Conservation (phyloP, 257 asterid species). For the Penstemon newberryi region DNA sequence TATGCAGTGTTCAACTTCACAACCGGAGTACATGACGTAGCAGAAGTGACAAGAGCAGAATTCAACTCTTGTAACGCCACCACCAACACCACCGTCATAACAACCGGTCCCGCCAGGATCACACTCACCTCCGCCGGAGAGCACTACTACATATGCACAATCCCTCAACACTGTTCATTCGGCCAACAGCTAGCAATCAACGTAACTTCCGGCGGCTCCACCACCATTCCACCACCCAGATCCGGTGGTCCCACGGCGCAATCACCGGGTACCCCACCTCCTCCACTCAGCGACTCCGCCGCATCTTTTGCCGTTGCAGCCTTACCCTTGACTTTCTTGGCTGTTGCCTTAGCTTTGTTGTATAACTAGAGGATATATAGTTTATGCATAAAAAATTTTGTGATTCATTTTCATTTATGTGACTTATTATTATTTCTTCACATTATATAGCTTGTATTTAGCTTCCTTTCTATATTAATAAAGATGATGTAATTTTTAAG, state of each 20-base stretch:
- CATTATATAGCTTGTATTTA: constrained; percentile 12
- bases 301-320: constrained; percentile 43
- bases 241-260: constrained; percentile 29
- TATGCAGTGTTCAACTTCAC: constrained; percentile 72
- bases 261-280: constrained; percentile 36
- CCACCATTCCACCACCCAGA: constrained; percentile 38
- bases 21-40: constrained; percentile 53
- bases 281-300: constrained; percentile 54
- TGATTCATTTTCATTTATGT: constrained; percentile 16
- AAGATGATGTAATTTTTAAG: constrained; percentile 4
- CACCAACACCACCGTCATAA: constrained; percentile 30
- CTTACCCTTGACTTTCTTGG: constrained; percentile 59
- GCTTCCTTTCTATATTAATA: constrained; percentile 16
- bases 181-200: constrained; percentile 73
- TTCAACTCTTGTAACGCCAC: constrained; percentile 58
- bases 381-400: constrained; percentile 6
- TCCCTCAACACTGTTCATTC: constrained; percentile 49
- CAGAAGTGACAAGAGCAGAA: constrained; percentile 40
- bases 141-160: constrained; percentile 65
- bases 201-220: constrained; percentile 40
- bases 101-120: constrained; percentile 59
- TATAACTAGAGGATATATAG: constrained; percentile 28
- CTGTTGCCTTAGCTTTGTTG: constrained; percentile 55
- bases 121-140: constrained; percentile 55
- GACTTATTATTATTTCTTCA: constrained; percentile 21